Conservation (phyloP, 2,329 filamentous ascomycete genomes). For the Blumeria hordei region DNA sequence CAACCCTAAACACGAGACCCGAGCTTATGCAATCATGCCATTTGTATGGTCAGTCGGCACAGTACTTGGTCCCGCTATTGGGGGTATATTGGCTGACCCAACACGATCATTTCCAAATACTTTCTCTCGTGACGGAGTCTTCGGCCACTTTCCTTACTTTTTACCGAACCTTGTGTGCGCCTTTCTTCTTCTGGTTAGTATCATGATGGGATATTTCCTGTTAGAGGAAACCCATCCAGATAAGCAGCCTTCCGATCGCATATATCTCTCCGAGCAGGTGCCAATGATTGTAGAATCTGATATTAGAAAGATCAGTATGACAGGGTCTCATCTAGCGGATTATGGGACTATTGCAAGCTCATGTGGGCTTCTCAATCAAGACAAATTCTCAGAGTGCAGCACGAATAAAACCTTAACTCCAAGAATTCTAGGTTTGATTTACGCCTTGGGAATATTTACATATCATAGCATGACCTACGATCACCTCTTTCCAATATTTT, state of each 20-base stretch:
- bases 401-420: conserved; percentile 21
- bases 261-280: conserved; percentile 24
- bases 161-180: conserved; percentile 77
- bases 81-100: conserved; percentile 66
- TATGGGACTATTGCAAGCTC: too few relatives aligned
- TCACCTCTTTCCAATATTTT: conserved; percentile 74
- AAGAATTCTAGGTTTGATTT: conserved; percentile 48
- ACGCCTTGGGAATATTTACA: conserved; percentile 74
- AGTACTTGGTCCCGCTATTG: conserved; percentile 71
- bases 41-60: conserved; percentile 85
- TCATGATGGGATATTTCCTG: conserved; percentile 55
- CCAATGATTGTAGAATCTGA: conserved; percentile 55
- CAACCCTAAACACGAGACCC: conserved; percentile 65
- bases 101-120: conserved; percentile 44
- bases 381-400: too few relatives aligned
- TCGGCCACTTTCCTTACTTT: conserved; percentile 62
- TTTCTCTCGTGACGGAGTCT: conserved; percentile 45
- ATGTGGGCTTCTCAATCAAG: conserved; percentile 16
- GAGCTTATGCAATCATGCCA: conserved; percentile 78
- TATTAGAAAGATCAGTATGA: conserved; percentile 16
- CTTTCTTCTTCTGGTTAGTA: conserved; percentile 47
- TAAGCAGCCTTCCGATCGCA: conserved; percentile 30
- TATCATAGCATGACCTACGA: conserved; percentile 94
- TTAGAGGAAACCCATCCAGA: conserved; percentile 79
- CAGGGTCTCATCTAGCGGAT: too few relatives aligned